These are phyloP conservation scores for Kodamaea hsintzibuensis DNA, from an alignment of 805 yeast genomes.

Conservation along the genomic window DNA sequence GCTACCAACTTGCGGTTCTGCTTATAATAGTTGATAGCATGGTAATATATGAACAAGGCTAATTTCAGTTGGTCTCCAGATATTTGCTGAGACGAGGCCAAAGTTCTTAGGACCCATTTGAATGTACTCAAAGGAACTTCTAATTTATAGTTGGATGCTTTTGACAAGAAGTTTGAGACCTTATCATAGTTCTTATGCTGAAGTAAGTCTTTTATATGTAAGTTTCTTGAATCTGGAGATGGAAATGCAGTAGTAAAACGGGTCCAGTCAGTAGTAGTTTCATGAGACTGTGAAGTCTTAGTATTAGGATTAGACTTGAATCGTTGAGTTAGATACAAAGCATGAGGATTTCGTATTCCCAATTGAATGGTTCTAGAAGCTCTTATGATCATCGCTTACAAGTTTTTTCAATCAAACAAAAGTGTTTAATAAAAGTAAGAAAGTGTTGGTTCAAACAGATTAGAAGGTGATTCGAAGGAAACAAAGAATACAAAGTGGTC, in stretches of 20 bases:
- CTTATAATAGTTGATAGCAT: constrained; percentile 10
- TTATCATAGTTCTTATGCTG: neutral
- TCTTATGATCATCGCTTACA: neutral
- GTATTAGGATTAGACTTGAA: neutral
- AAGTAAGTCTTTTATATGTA: neutral
- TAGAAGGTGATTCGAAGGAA: neutral
- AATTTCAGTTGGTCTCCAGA: constrained; percentile 8
- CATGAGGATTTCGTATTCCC: neutral
- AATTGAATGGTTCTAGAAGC: neutral
- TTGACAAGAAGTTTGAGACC: neutral
- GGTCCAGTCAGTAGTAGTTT: neutral
- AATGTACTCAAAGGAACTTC: neutral
- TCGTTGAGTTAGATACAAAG: neutral
- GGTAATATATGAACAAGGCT: constrained; percentile 9
- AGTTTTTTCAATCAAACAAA: neutral
- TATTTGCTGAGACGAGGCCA: neutral
- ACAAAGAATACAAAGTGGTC: neutral
- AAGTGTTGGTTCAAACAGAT: neutral
- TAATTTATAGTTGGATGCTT: neutral
- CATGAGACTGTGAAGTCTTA: neutral
- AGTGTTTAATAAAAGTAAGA: neutral
- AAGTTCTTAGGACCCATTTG: constrained; percentile 6
- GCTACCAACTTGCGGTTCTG: constrained; percentile 10
- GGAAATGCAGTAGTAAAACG: neutral
- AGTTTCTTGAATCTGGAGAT: neutral